phyloP scores from a whole-genome alignment of 2,329 filamentous ascomycete genomes.

The Colletotrichum sp. region DNA sequence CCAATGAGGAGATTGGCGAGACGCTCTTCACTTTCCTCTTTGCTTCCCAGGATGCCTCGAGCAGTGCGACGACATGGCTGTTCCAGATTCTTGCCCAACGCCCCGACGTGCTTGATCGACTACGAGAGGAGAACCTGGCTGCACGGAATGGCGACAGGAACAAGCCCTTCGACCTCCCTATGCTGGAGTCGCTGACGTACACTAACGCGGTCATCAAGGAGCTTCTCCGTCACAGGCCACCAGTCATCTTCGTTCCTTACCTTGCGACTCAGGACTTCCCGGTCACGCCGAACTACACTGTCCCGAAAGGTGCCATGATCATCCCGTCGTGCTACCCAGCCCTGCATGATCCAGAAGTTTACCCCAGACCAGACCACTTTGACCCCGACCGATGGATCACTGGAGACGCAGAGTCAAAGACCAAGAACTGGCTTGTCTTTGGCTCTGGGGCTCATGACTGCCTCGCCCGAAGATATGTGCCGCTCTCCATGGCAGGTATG shows the following conservation, averaged over 20 bases:
- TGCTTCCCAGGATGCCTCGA: constrained; percentile 58
- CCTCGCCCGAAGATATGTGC: constrained; percentile 53
- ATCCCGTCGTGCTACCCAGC: constrained; percentile 57
- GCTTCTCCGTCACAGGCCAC: constrained; percentile 54
- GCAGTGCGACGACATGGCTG: constrained; percentile 57
- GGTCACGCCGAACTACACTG: constrained; percentile 51
- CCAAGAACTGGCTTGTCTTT: constrained; percentile 60
- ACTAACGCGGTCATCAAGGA: constrained; percentile 60
- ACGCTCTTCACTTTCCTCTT: constrained; percentile 60
- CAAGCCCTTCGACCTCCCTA: constrained; percentile 44
- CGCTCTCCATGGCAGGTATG: constrained; percentile 54
- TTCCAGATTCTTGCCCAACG: constrained; percentile 57
- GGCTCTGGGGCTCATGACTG: constrained; percentile 56
- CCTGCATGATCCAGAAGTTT: constrained; percentile 52
- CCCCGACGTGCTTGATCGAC: constrained; percentile 49
- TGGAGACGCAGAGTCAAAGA: constrained; percentile 53
- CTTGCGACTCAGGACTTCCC: constrained; percentile 52
- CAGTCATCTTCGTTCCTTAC: constrained; percentile 61
- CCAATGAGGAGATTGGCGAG: constrained; percentile 51
- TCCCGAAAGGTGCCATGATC: constrained; percentile 53
- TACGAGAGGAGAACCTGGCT: constrained; percentile 52
- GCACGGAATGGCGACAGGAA: constrained; percentile 46
- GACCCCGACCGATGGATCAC: constrained; percentile 58
- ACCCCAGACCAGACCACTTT: constrained; percentile 50
- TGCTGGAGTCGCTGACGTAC: constrained; percentile 55